Evolutionary conservation across 2,329 filamentous ascomycete species (phyloP), one percentile per base, ranked within the genome.

Genomic region (Curvularia hawaiiensis): DNA sequence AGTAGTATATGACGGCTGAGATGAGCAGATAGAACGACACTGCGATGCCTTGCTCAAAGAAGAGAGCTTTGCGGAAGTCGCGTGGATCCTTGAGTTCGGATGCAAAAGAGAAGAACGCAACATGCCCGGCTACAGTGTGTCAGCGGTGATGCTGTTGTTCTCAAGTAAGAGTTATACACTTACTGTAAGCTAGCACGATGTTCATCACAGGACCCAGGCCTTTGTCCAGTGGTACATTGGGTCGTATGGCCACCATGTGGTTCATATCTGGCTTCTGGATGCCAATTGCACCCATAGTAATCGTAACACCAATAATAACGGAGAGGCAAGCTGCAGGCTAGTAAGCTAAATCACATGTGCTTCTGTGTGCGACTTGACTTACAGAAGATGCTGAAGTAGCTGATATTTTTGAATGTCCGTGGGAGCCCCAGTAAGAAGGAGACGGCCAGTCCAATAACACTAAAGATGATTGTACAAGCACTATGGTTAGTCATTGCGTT

Each of bases 181-280:
- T 67, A 72, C 85, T 84, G 77, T 88, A 92, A 54, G 89, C 88
- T 59, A 91, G 86, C 59, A 90, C 81, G 52, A 92, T 91, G 77
- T 90, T 90, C 61, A 76, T 65, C 10, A 72, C 69, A 9, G 74
- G 69, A 14, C 61, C 65, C 2, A 76, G 48, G 12, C 68, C 69
- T 47, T 66, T 66, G 28, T 71, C 58, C 12, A 73, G 49, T 5
- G 68, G 56, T 12, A 69, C 38, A 22, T 63, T 50, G 6, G 61
- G 63, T 14, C 61, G 62, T 7, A 75, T 60, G 18, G 64, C 62
- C 40, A 70, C 41, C n/a, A 74, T 60, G 30, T 71, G 53, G 44
- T 67, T 71, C 38, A 59, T 60, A 48, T 78, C 76, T 16, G 79
- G 79, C 45, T 79, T 78, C 39, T 74, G 65, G 50, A 89, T 75